A percentile compares a stretch with the other conserved stretches of the same genome.
These are phyloP conservation scores for Orbilia quercus DNA, from an alignment of 2,329 filamentous ascomycete genomes.

Conservation along the genomic window DNA sequence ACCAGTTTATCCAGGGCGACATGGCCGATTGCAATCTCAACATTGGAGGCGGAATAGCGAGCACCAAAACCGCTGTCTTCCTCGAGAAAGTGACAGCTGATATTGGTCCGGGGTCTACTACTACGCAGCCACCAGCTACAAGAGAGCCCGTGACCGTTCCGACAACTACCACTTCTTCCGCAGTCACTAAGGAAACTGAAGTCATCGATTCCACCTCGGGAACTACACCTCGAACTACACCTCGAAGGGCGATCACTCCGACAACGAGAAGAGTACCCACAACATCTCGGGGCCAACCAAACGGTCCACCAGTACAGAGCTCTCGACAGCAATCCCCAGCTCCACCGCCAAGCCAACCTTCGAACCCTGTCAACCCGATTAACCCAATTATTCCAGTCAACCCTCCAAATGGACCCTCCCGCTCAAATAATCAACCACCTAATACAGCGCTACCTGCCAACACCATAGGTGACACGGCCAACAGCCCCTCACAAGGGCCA, in stretches of 20 bases:
- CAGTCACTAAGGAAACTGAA: constrained; percentile 28
- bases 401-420: constrained; percentile 1
- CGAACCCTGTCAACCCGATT: neutral
- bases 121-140: constrained; percentile 23
- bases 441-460: constrained; percentile 9
- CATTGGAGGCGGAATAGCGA: constrained; percentile 42
- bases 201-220: constrained; percentile 14
- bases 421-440: constrained; percentile 6
- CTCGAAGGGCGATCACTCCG: constrained; percentile 14
- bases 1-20: constrained; percentile 16
- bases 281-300: constrained; percentile 12
- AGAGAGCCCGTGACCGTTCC: constrained; percentile 19
- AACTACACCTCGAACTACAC: constrained; percentile 13
- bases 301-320: constrained; percentile 28
- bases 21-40: constrained; percentile 38
- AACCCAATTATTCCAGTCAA: neutral
- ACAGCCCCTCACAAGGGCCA: constrained; percentile 5
- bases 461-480: neutral
- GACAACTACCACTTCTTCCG: constrained; percentile 13
- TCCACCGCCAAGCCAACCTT: constrained; percentile 4
- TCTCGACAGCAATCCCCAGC: constrained; percentile 10
- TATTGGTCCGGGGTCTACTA: constrained; percentile 4
- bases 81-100: constrained; percentile 39
- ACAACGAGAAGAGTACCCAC: constrained; percentile 5
- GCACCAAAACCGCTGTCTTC: constrained; percentile 41